Base-by-base conservation (phyloP, 2,329 filamentous ascomycete species). In the Triangularia verruculosa region DNA sequence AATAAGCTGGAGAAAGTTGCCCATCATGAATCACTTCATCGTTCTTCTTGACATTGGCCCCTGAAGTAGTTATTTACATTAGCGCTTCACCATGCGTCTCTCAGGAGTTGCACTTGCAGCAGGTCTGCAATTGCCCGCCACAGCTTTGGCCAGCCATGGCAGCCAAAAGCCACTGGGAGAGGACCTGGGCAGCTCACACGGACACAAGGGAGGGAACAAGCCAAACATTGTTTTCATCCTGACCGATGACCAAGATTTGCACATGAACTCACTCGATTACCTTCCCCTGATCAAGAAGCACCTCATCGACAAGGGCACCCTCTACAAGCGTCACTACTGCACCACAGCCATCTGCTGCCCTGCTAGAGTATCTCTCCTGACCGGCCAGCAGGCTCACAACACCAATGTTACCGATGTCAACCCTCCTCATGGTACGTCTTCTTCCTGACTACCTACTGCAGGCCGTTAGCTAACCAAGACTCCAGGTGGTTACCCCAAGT, bases 221-320 rank as follows among this genome's bases (percentile, higher is more conserved):
- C 80, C 82, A 1, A 88, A 88, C 68, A 83, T 88, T 64, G 76
- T 89, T 30, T 86, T 89, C 67, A 82, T 89, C 65, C 75, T 89
- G 47, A 87, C 85, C 0, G 87, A 89, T 69, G 86, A 89, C 68
- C 87, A 89, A 71, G 86, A 89, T 70, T 72, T 86, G 3, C 82
- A 86, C 67, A 74, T 89, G 69, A 75, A 85, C 57, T 89, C 86
- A 0, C 67, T 88, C 1, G 77, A 82, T 15, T 87, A 87, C 68
- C 83, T 85, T 74, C 84, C 83, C 0, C 73, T 80, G 7, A 74
- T 87, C 2, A 76, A 83, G 64, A 82, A 84, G 67, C 80, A 86
- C 64, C 73, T 89, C 13, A 75, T 78, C 25, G 77, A 83, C n/a
- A 73, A 85, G 61, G 86, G 86, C 0, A 85, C 83, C 0, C 79